These are phyloP conservation scores for Theobroma grandiflorum DNA, from an alignment of 441 rosid genomes.

Conservation along the genomic window DNA sequence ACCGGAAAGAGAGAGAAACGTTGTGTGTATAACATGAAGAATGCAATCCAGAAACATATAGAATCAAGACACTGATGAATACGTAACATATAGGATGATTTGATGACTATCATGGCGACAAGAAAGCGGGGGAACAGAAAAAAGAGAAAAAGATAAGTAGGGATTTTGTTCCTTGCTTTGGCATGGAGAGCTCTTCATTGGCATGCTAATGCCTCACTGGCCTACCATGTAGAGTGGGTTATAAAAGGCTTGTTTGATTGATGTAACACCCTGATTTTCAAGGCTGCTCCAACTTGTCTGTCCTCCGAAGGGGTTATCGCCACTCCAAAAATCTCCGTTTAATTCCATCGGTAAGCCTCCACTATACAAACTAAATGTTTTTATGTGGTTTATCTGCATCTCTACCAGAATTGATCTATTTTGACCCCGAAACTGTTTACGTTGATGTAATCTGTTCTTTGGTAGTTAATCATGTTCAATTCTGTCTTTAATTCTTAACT, in stretches of 20 bases:
- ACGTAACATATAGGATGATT: background rate
- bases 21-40: background rate
- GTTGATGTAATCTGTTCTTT: background rate
- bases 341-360: background rate
- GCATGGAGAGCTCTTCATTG: background rate
- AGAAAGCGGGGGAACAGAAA: background rate
- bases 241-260: background rate
- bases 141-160: background rate
- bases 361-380: background rate
- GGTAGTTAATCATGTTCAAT: background rate
- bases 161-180: constrained; percentile 6
- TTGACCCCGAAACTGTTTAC: background rate
- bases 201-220: background rate
- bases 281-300: background rate
- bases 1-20: too few relatives aligned
- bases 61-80: background rate
- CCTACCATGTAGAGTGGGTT: background rate
- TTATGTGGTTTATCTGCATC: background rate
- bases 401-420: background rate
- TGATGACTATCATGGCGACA: background rate
- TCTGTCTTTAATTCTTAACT: background rate
- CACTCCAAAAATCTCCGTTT: background rate
- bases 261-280: background rate
- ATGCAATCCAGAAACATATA: too few relatives aligned
- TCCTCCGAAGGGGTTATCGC: background rate